Evolutionary conservation across 768 basidiomycete species (phyloP).

Genomic region (Rhodotorula toruloides): DNA sequence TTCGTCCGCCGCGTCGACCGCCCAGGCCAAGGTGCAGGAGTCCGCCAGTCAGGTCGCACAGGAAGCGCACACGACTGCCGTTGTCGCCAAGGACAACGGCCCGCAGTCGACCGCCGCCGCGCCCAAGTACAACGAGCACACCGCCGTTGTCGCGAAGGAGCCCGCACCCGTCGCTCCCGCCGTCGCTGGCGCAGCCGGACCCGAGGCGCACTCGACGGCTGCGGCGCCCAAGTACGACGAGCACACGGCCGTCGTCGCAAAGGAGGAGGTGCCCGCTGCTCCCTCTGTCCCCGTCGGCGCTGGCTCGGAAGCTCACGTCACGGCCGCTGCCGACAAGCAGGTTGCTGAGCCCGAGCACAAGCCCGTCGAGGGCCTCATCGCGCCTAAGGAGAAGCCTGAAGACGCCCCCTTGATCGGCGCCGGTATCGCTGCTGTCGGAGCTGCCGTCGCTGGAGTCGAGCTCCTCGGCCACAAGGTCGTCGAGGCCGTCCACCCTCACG

Average conservation of each 20-base stretch:
- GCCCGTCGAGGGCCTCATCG: constrained; percentile 18
- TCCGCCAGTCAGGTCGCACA: not conserved
- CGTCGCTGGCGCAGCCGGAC: not conserved
- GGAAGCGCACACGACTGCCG: not conserved
- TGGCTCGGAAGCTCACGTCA: not conserved
- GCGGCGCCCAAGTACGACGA: not conserved
- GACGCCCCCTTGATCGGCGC: constrained; percentile 18
- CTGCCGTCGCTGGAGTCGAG: constrained; percentile 31
- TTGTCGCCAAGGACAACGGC: constrained; percentile 7
- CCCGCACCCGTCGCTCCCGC: not conserved
- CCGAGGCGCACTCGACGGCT: not conserved
- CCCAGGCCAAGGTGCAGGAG: not conserved
- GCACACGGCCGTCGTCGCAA: constrained; percentile 14
- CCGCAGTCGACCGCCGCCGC: constrained; percentile 15
- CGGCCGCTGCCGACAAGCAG: not conserved
- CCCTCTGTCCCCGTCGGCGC: not conserved
- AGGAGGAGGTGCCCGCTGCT: constrained; percentile 13
- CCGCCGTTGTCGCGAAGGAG: constrained; percentile 14
- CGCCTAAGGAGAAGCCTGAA: constrained; percentile 25
- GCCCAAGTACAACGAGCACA: constrained; percentile 24
- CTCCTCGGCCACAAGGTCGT: constrained; percentile 18
- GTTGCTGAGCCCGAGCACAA: not conserved
- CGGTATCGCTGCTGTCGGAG: constrained; percentile 29
- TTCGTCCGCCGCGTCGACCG: not conserved
- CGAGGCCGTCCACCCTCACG: constrained; percentile 3